Conservation (phyloP, 768 basidiomycete species). For the Phylloporus sp. region DNA sequence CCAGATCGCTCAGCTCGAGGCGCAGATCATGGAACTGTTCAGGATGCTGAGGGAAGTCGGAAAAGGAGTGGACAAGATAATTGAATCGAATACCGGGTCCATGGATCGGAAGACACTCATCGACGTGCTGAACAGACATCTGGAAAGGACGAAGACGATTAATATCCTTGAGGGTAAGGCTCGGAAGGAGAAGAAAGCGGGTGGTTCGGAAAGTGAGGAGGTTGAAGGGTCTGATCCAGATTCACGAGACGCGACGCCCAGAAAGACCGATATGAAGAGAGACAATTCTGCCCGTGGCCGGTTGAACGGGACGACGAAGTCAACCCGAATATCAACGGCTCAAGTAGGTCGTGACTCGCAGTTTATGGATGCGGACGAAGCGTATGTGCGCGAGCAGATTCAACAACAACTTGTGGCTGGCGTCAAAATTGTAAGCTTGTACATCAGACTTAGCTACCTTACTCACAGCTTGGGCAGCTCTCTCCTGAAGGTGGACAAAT, state of each 20-base stretch:
- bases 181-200: conserved; percentile 23
- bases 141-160: conserved; percentile 82
- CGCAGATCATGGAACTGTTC: conserved; percentile 91
- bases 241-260: conserved; percentile 55
- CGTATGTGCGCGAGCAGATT: conserved; percentile 79
- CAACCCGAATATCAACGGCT: conserved; percentile 37
- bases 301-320: conserved; percentile 21
- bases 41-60: conserved; percentile 88
- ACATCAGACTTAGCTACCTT: background rate
- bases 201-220: conserved; percentile 31
- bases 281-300: conserved; percentile 31
- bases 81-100: conserved; percentile 53
- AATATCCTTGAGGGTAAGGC: conserved; percentile 77
- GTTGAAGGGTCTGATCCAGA: conserved; percentile 44
- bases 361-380: conserved; percentile 88
- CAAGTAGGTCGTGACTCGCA: conserved; percentile 65
- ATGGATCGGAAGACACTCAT: conserved; percentile 84
- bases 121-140: conserved; percentile 72
- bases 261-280: conserved; percentile 47
- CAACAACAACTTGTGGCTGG: conserved; percentile 80
- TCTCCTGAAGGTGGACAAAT: conserved; percentile 55
- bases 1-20: conserved; percentile 81
- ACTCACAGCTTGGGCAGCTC: conserved; percentile 43
- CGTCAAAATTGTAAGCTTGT: conserved; percentile 56
- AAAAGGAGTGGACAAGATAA: conserved; percentile 68